Base-by-base conservation (phyloP, 352 stramenopile genomes). In the Pythium vanterpoolii region DNA sequence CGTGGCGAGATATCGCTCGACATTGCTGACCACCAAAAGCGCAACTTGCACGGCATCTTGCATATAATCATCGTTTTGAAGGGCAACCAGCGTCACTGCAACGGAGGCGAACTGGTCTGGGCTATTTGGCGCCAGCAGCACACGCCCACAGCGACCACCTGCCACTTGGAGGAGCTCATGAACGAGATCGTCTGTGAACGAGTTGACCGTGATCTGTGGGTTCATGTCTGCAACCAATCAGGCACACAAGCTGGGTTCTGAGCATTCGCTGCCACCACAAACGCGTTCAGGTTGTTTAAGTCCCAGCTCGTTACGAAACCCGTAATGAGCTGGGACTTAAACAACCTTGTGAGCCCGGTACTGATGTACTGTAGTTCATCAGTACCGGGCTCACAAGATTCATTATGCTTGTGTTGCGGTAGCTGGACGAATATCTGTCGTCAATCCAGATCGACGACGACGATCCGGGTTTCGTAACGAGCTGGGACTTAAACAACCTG, bases 41-140 rank as follows among this genome's bases (percentile, higher is more conserved):
- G 60, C 65, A 38, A 66, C 16, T 31, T 54, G 64, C 42, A 49
- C 54, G 16, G 54, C 64, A 64, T 60, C 21, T 40, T 72, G 59
- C 47, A 72, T 21, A 59, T 68, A 72, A 5, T 24, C 42, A 64
- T 60, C 64, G 16, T 52, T 60, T 36, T 64, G 59, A 38, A 66
- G 60, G 31, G 28, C 10, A 19, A 28, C 94, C 95, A 3, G 95
- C 49, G 47, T 56, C 62, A 7, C 39, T 14, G 24, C 16, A 51
- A 72, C 62, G 46, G 46, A 47, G 34, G 9, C 30, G 58, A 49
- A 72, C 60, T 72, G 59, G 1, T 64, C 18, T 18, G 42, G 33
- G 18, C 30, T 72, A 59, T 72, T 68, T 50, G 64, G 64, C 48
- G 58, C 64, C 59, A 68, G 34, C 13, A 42, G 34, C 26, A 68